Base-by-base conservation (phyloP, 164 flowering plant species). In the Chloranthus sessilifolius region DNA sequence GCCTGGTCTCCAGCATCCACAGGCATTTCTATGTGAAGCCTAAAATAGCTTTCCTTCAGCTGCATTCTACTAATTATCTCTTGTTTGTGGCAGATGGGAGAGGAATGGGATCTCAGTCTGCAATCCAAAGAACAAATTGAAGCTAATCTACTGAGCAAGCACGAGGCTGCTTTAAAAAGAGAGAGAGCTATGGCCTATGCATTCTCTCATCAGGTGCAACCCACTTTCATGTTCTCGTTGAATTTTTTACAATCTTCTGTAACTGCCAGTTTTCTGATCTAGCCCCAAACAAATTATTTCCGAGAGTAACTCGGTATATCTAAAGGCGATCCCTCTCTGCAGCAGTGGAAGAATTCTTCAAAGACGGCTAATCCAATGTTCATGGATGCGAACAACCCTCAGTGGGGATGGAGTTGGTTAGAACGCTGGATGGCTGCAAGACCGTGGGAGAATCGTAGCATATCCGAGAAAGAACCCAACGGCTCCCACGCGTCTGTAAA, bases 321-420 rank as follows among this genome's bases (percentile, higher is more conserved):
- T n/a, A n/a, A n/a, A n/a, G n/a, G n/a, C n/a, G n/a, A n/a, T n/a
- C n/a, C n/a, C 17, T 47, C 1, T 19, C 15, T 54, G 65, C 76
- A 77, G 80, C 78, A 74, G 40, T 65, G 62, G 73, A 83, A 67
- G 76, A 72, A 73, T 55, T 50, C 77, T 25, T 60, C 77, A 27
- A 74, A 74, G 56, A 66, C 82, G 23, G 61, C 62, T 19, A 71
- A 70, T 47, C 71, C 66, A 3, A 76, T 80, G 47, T 78, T 74
- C 53, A 72, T 83, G 82, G 86, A 83, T 57, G 82, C 77, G 20
- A 74, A 63, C 64, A 76, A 76, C 59, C 82, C 90, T 19, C 81
- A 74, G 25, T 83, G 90, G 90, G 90, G 90, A 25, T 83, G 90
- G 90, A 83, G 82, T 57, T 80, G 90, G 90, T 59, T 83, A 43